phyloP scores from a whole-genome alignment of 139 green algal species.

The Yamagishiella unicocca region DNA sequence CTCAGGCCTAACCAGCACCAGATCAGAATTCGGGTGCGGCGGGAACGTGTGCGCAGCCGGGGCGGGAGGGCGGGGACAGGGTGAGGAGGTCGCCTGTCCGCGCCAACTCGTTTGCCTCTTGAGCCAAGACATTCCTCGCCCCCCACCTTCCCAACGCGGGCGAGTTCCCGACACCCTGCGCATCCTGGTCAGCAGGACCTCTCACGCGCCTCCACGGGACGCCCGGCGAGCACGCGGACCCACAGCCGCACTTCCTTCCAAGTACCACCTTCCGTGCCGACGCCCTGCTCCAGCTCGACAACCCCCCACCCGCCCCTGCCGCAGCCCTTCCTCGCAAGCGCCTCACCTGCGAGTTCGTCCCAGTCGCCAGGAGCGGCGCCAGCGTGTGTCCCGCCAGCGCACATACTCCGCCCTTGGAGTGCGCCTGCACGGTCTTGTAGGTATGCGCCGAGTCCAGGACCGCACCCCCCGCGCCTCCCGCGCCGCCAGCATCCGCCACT shows the following conservation, averaged over 20 bases:
- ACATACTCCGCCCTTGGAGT: slow-evolving; percentile 79
- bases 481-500: neutral
- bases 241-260: too few relatives aligned
- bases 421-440: slow-evolving; percentile 79
- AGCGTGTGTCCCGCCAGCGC: slow-evolving; percentile 82
- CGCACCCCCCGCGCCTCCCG: neutral
- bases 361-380: slow-evolving; percentile 87
- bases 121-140: too few relatives aligned
- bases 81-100: too few relatives aligned
- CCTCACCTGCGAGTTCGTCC: slow-evolving; percentile 43
- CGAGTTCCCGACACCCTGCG: neutral
- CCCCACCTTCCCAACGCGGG: too few relatives aligned
- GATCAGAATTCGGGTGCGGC: neutral
- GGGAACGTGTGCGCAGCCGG: neutral
- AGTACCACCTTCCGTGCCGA: neutral
- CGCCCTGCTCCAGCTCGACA: too few relatives aligned
- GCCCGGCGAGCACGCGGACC: neutral
- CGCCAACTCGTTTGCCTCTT: too few relatives aligned
- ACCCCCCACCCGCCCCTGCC: neutral
- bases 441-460: slow-evolving; percentile 30
- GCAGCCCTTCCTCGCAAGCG: neutral
- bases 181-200: neutral
- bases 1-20: neutral
- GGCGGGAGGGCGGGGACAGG: too few relatives aligned
- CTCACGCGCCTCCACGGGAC: neutral